A percentile compares a stretch with the other conserved stretches of the same genome.
Conservation (phyloP, 176 grass and related monocot species). For the Olyra latifolia region DNA sequence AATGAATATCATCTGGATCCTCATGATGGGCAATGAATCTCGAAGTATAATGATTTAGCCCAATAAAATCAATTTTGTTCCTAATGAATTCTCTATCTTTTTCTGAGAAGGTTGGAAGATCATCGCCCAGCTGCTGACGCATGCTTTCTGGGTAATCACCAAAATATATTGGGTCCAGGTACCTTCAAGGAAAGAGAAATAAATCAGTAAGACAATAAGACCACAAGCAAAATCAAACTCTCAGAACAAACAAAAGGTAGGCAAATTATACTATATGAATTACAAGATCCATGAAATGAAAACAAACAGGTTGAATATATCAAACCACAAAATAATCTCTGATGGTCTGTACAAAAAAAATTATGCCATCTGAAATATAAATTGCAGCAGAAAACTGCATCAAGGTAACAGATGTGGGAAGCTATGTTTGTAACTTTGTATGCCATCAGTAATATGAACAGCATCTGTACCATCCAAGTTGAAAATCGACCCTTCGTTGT, state of each 20-base stretch:
- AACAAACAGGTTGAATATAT: background rate
- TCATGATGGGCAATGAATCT: slow-evolving; percentile 72
- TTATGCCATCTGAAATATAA: background rate
- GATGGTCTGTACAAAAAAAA: background rate
- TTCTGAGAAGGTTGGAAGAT: slow-evolving; percentile 87
- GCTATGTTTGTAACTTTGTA: background rate
- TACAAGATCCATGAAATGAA: background rate
- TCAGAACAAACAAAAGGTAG: background rate
- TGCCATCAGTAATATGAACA: background rate
- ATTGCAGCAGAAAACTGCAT: background rate
- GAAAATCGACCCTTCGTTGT: slow-evolving; percentile 81
- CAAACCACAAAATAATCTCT: background rate
- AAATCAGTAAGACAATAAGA: background rate
- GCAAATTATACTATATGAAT: background rate
- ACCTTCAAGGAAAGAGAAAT: slow-evolving; percentile 50
- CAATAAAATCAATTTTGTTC: slow-evolving; percentile 93
- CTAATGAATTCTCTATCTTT: slow-evolving; percentile 80
- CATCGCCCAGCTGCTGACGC: slow-evolving; percentile 65
- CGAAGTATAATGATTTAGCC: slow-evolving; percentile 92
- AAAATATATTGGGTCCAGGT: slow-evolving; percentile 87
- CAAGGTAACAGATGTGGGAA: background rate
- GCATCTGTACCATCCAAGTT: slow-evolving; percentile 81
- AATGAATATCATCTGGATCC: slow-evolving; percentile 48
- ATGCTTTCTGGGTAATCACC: slow-evolving; percentile 95
- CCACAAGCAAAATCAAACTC: background rate